phyloP scores from a whole-genome alignment of 2,329 filamentous ascomycete species.

The Paraphaeosphaeria minitans region DNA sequence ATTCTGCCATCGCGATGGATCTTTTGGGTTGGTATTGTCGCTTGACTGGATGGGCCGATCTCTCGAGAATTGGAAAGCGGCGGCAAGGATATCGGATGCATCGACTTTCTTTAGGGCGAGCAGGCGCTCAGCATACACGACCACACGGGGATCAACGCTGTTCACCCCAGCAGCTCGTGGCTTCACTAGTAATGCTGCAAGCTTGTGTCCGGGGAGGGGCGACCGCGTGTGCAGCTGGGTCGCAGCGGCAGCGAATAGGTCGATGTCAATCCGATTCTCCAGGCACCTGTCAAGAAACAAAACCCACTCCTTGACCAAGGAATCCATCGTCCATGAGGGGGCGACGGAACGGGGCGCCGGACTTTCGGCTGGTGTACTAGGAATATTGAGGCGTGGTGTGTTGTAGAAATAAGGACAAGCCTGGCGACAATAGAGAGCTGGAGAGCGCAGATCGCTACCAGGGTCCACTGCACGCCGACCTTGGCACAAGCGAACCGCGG shows the following conservation, averaged over 20 bases:
- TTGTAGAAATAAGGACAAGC: conserved; percentile 19
- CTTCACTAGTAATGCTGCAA: conserved; percentile 42
- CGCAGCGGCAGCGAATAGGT: conserved; percentile 41
- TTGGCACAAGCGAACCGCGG: conserved; percentile 1
- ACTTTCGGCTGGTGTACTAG: conserved; percentile 19
- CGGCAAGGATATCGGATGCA: conserved; percentile 40
- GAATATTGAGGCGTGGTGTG: conserved; percentile 27
- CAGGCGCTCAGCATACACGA: conserved; percentile 43
- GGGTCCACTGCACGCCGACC: conserved; percentile 1
- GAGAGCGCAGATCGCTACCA: conserved; percentile 17
- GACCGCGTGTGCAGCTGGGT: conserved; percentile 39
- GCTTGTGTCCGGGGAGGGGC: conserved; percentile 42
- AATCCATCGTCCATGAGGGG: conserved; percentile 41
- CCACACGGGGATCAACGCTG: conserved; percentile 42
- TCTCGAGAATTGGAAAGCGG: conserved; percentile 43
- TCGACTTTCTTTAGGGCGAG: conserved; percentile 40
- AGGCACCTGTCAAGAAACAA: conserved; percentile 44
- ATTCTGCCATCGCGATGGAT: conserved; percentile 35
- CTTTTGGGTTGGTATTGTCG: conserved; percentile 24
- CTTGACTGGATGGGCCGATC: conserved; percentile 36
- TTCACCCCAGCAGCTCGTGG: conserved; percentile 33
- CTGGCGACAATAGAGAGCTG: conserved; percentile 16
- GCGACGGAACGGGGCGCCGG: conserved; percentile 20
- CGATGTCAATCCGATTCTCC: conserved; percentile 34
- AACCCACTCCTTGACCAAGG: conserved; percentile 40